These are phyloP conservation scores for Gossypium lobatum DNA, from an alignment of 441 rosid species.

Conservation along the genomic window DNA sequence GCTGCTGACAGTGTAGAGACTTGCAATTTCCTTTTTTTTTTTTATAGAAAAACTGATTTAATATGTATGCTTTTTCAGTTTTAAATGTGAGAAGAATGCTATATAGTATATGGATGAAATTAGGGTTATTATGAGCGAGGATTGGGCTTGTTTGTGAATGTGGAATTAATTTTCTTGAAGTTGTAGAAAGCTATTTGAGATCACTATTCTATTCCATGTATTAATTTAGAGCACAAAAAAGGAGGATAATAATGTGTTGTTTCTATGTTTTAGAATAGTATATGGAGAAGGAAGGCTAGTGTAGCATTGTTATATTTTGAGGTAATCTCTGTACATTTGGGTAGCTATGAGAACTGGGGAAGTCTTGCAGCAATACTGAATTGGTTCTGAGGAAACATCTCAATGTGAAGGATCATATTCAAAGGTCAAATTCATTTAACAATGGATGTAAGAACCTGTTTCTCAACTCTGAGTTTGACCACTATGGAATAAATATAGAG, in stretches of 20 bases:
- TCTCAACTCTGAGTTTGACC: background rate
- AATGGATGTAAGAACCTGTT: background rate
- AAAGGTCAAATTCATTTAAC: background rate
- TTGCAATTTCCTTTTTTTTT: background rate
- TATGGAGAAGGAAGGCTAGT: background rate
- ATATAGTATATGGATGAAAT: background rate
- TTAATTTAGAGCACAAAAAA: background rate
- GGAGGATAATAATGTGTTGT: background rate
- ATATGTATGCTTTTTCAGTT: background rate
- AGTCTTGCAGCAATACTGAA: background rate
- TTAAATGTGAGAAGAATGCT: background rate
- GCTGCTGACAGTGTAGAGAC: background rate
- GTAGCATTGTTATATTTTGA: background rate
- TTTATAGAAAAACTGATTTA: too few species aligned
- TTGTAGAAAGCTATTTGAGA: background rate
- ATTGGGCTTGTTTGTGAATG: constrained; percentile 10
- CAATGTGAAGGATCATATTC: background rate
- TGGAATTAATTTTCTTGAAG: constrained; percentile 8
- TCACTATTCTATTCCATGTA: background rate
- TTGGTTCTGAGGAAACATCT: background rate
- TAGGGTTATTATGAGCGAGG: background rate
- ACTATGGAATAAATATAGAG: background rate
- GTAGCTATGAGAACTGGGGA: background rate
- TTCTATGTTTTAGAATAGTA: background rate
- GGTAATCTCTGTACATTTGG: background rate